phyloP scores from a whole-genome alignment of 1,284 basidiomycete species.

The Trichosporon coremiiforme region DNA sequence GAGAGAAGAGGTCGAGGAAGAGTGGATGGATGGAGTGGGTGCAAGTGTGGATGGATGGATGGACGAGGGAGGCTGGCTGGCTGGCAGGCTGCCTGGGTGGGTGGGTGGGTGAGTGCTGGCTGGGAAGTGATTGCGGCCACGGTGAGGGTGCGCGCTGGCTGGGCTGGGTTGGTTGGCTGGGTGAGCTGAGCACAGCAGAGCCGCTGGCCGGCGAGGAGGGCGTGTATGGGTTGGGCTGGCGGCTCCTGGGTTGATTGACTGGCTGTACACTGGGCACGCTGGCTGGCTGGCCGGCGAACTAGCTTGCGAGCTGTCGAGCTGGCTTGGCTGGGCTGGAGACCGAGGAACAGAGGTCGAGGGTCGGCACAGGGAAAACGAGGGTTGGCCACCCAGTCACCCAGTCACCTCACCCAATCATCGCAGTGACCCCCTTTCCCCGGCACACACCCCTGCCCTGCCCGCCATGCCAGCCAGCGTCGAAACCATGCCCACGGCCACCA shows the following conservation, averaged over 20 bases:
- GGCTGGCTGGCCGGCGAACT: background rate
- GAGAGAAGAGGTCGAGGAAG: slow-evolving; percentile 13
- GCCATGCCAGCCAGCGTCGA: background rate
- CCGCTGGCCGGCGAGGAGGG: background rate
- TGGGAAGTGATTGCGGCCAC: background rate
- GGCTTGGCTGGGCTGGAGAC: background rate
- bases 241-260: no score
- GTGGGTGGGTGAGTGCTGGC: background rate
- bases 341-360: slow-evolving; percentile 9
- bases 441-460: background rate
- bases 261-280: background rate
- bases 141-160: slow-evolving; percentile 7
- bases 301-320: background rate
- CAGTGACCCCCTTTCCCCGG: background rate
- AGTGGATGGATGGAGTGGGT: slow-evolving; percentile 14
- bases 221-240: slow-evolving; percentile 5
- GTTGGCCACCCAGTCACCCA: slow-evolving; percentile 14
- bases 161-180: background rate
- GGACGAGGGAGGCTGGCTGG: slow-evolving; percentile 18
- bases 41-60: slow-evolving; percentile 11
- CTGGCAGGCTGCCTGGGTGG: background rate
- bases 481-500: background rate
- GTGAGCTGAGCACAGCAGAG: background rate
- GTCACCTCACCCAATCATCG: background rate
- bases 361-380: background rate